Evolutionary conservation across 495 filamentous ascomycete genomes (phyloP), one percentile per base, ranked within the genome.

Genomic region (Viridothelium virens): DNA sequence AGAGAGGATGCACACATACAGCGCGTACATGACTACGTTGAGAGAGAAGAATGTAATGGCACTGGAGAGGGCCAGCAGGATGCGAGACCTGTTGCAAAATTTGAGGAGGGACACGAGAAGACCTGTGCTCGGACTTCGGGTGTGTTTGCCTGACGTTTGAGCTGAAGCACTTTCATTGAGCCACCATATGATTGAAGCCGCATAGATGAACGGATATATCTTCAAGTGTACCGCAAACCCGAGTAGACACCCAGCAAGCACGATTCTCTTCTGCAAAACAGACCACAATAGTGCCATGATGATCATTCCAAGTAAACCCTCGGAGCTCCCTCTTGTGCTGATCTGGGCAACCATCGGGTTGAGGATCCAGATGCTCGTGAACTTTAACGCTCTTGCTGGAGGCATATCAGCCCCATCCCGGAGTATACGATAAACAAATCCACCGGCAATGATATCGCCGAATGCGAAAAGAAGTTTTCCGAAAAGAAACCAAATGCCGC

Each of bases 281-380:
- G 91, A 89, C 90, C 91, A 96, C 37, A 98, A 73, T 38, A 98
- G 70, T 2, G 84, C 88, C 50, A 87, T 84, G 31, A 95, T 89
- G 73, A 96, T 81, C 2, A 95, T 89, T 1, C 89, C 90, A 12
- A 98, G 76, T 4, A 98, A 74, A 0, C 95, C 95, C 75, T 98
- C 94, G 0, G 91, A 95, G 74, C 91, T 96, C 1, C 94, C 94
- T 39, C 94, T 79, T 31, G 94, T 97, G 74, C 89, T 94, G 70
- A 98, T 97, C 48, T 90, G 90, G 0, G 95, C 95, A 16, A 97
- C 95, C 91, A 98, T 97, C 0, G 94, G 94, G 71, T 98, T 98
- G 68, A 96, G 83, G 68, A 97, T 75, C 94, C 94, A 98, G 39
- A 96, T 89, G 67, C 85, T 82, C 0, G 92, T 87, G 68, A 87